Conservation (phyloP, 108 stramenopile genomes). For the Skeletonema tropicum region DNA sequence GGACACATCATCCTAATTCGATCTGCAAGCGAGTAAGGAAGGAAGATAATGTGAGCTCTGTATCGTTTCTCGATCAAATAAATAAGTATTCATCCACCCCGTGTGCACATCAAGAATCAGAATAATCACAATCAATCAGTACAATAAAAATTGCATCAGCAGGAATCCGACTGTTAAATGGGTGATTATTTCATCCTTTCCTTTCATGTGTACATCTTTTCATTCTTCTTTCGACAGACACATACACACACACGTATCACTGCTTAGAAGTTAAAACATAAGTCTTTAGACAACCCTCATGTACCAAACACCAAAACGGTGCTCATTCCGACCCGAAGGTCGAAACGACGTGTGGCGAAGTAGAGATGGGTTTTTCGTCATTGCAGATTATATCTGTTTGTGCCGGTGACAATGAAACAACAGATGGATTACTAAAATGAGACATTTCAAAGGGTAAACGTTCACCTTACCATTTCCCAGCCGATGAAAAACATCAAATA, state of each 20-base stretch:
- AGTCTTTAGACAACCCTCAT: constrained; percentile 51
- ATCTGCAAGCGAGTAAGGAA: not conserved
- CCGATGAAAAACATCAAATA: too few species aligned
- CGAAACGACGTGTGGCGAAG: constrained; percentile 12
- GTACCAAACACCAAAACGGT: constrained; percentile 40
- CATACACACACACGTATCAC: not conserved
- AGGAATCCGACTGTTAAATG: constrained; percentile 57
- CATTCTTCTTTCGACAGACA: not conserved
- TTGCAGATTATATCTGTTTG: constrained; percentile 24
- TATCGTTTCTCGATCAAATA: too few species aligned
- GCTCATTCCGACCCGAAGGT: constrained; percentile 2
- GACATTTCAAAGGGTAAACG: too few species aligned
- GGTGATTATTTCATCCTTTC: constrained; percentile 44
- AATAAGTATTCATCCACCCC: not conserved
- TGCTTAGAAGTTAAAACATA: constrained; percentile 61
- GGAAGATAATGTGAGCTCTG: not conserved
- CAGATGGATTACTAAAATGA: too few species aligned
- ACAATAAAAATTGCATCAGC: constrained; percentile 26
- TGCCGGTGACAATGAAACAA: too few species aligned
- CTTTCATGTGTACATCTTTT: not conserved
- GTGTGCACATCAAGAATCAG: constrained; percentile 35
- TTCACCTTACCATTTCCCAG: not conserved
- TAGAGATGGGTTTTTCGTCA: constrained; percentile 53
- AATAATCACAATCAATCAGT: constrained; percentile 46
- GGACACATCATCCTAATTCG: too few species aligned